Percentiles rank a stretch among this genome's conserved stretches.
phyloP scores from a whole-genome alignment of 139 green algal genomes.

The Tetraselmis chui region DNA sequence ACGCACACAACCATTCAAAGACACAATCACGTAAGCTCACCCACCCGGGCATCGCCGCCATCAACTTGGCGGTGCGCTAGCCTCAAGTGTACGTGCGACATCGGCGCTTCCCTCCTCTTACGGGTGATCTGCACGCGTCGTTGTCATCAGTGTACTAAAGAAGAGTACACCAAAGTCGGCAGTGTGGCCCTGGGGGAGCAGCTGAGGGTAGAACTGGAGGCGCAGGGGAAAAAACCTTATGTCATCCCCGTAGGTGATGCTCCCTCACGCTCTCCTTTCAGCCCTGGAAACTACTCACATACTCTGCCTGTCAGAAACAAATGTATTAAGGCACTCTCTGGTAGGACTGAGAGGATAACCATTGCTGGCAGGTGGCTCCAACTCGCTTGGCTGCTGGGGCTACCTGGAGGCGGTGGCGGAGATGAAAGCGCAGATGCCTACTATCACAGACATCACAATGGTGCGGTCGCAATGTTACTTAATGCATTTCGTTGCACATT shows the following conservation, averaged over 20 bases:
- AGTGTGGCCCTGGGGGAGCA: constrained; percentile 38
- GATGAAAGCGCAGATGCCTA: constrained; percentile 54
- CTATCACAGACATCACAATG: constrained; percentile 68
- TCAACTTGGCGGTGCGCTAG: no score
- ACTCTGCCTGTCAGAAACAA: no score
- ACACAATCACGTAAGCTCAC: no score
- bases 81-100: no score
- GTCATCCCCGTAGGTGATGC: constrained; percentile 73
- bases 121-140: no score
- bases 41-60: no score
- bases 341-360: no score
- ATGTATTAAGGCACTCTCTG: no score
- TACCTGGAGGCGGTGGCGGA: constrained; percentile 81
- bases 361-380: constrained; percentile 62
- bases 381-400: constrained; percentile 76
- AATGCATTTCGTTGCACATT: neutral
- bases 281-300: no score
- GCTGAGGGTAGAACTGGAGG: constrained; percentile 51
- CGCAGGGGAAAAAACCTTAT: constrained; percentile 65
- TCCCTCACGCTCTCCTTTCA: neutral
- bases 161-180: constrained; percentile 76
- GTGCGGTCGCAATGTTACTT: constrained; percentile 18
- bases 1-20: no score
- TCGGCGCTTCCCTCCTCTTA: no score
- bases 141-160: constrained; percentile 68